Evolutionary conservation across 2,329 filamentous ascomycete species (phyloP).

Genomic region (Cercospora janseana): DNA sequence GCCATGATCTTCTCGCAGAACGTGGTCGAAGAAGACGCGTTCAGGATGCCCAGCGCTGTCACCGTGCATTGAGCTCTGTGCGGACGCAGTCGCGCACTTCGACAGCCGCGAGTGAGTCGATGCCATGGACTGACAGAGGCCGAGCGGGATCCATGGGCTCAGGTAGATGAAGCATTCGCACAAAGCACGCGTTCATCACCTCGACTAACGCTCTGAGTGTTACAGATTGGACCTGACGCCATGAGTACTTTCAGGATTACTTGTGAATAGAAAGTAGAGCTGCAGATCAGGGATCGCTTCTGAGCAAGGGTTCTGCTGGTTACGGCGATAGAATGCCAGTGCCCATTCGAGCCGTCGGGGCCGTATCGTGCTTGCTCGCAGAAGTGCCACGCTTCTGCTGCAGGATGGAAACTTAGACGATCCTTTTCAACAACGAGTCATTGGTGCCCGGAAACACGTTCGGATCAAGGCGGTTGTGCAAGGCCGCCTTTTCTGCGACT

Average conservation of each 20-base stretch:
- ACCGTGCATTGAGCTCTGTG: not conserved
- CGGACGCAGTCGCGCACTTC: conserved; percentile 7
- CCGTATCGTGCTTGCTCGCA: not conserved
- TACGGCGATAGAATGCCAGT: not conserved
- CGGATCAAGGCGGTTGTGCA: not conserved
- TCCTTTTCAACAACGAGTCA: not conserved
- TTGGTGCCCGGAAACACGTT: not conserved
- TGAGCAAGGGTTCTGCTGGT: not conserved
- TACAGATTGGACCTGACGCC: not conserved
- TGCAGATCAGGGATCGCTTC: not conserved
- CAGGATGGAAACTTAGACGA: not conserved
- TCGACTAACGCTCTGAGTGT: not conserved
- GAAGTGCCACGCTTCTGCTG: not conserved
- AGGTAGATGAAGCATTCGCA: not conserved
- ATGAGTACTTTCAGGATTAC: not conserved
- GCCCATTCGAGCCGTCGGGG: not conserved
- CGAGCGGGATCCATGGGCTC: not conserved
- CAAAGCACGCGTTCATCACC: not conserved
- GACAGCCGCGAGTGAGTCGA: conserved; percentile 12
- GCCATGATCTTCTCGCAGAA: not conserved
- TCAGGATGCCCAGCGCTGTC: not conserved
- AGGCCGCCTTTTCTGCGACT: conserved; percentile 4
- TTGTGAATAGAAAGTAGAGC: not conserved
- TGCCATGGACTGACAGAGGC: not conserved
- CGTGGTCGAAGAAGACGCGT: not conserved